Evolutionary conservation across 495 filamentous ascomycete species (phyloP), one percentile per base, ranked within the genome.

Genomic region (Trichoderma reesei): DNA sequence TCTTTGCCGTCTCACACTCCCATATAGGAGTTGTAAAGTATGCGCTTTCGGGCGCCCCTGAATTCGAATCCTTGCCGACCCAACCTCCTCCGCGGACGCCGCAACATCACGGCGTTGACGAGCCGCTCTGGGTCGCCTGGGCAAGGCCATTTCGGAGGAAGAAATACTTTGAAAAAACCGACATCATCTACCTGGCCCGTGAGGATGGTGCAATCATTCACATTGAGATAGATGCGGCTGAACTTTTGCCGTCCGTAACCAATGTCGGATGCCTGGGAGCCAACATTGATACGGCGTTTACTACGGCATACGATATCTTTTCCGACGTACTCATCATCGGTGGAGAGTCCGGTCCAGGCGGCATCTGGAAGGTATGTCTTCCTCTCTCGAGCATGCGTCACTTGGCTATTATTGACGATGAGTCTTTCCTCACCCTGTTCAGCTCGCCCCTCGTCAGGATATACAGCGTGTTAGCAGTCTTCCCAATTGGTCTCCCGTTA

Each of bases 401-500:
- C 39, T 48, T 16, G 20, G 6, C 7, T 2, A 5, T n/a, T 14
- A 14, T 72, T 48, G 16, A 48, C n/a, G n/a, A 20, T 48, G n/a
- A 18, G 16, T 1, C 11, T 39, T 39, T 39, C 38, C 16, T 18
- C 8, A 75, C 54, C 26, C 54, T 37, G 41, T 41, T 18, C 46
- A 80, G 79, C 67, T 76, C 20, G 61, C 71, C 54, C 69, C 74
- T 41, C 71, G 82, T 61, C 72, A 79, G 46, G 72, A 78, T 42
- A 79, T 79, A 26, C 75, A 78, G 67, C 68, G 77, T 48, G 65
- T 78, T 31, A 78, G 83, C 44, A 73, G 73, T 7, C 72, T 83
- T 61, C 81, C 86, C 38, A 96, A 92, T 70, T 96, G 92, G 92
- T 83, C 90, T 0, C 91, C 94, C 1, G 81, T 87, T 31, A 82